Conservation (phyloP, 2,329 filamentous ascomycete species). For the Acrocalymma vagum region DNA sequence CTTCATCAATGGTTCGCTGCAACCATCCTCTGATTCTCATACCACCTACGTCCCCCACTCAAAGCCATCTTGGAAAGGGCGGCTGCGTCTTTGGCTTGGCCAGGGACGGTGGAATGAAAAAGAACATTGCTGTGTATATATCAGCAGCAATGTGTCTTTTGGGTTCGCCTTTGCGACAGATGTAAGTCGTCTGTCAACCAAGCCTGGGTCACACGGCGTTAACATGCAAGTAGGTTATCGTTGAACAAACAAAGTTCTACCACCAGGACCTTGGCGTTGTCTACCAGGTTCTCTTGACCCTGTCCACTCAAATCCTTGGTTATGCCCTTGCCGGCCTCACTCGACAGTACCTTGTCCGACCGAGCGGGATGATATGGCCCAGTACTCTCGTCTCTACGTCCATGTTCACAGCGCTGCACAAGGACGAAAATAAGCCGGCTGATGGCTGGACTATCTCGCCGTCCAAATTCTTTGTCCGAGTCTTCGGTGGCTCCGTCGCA, state of each 20-base stretch:
- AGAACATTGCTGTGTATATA: slow-evolving; percentile 87
- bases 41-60: slow-evolving; percentile 14
- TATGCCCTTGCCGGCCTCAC: slow-evolving; percentile 88
- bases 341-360: slow-evolving; percentile 81
- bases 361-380: slow-evolving; percentile 92
- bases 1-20: slow-evolving; percentile 66
- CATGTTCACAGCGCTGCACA: slow-evolving; percentile 89
- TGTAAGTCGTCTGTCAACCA: slow-evolving; percentile 49
- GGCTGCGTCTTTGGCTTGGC: slow-evolving; percentile 75
- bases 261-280: slow-evolving; percentile 78
- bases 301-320: slow-evolving; percentile 86
- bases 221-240: slow-evolving; percentile 67
- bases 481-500: slow-evolving; percentile 74
- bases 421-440: slow-evolving; percentile 81
- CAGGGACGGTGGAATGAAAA: slow-evolving; percentile 89
- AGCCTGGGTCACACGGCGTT: slow-evolving; percentile 7
- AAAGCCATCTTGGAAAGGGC: slow-evolving; percentile 37
- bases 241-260: slow-evolving; percentile 90
- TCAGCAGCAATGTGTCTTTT: slow-evolving; percentile 89
- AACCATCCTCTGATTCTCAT: slow-evolving; percentile 21
- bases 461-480: slow-evolving; percentile 83
- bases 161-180: slow-evolving; percentile 90
- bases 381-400: slow-evolving; percentile 86
- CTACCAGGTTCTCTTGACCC: slow-evolving; percentile 83
- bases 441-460: slow-evolving; percentile 84